phyloP scores from a whole-genome alignment of 169 alveolate species.

The Eimeria nieschulzi region DNA sequence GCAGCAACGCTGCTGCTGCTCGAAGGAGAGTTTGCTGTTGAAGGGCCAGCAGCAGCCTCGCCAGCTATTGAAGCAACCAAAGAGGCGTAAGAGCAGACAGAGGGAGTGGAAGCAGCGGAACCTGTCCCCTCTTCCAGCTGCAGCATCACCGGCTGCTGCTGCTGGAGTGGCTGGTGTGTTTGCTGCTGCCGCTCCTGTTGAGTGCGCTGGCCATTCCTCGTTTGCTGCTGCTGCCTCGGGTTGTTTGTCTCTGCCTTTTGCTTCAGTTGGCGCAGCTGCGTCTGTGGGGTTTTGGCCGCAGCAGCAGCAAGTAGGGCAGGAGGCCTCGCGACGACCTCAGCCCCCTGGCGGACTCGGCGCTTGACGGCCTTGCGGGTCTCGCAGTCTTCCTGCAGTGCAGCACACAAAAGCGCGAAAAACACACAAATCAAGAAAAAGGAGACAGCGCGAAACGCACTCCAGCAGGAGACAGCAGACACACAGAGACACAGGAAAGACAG shows the following conservation, averaged over 20 bases:
- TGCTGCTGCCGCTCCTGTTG: background rate
- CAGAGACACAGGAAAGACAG: background rate
- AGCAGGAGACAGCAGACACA: too few relatives aligned
- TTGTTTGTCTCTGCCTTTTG: background rate
- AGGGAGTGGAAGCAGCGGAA: slow-evolving; percentile 5
- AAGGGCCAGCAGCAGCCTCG: background rate
- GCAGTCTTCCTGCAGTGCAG: slow-evolving; percentile 57
- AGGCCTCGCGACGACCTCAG: background rate
- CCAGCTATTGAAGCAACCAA: background rate
- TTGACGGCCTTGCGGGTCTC: slow-evolving; percentile 56
- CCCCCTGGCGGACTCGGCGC: slow-evolving; percentile 40
- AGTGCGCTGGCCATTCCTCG: background rate
- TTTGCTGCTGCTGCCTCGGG: background rate
- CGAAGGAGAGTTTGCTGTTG: background rate
- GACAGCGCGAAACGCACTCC: too few relatives aligned
- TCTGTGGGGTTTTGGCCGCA: background rate
- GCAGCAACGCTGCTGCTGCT: slow-evolving; percentile 4
- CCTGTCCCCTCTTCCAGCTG: background rate
- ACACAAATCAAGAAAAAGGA: too few relatives aligned
- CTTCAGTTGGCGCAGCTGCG: background rate
- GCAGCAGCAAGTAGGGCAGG: background rate
- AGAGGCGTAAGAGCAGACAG: background rate
- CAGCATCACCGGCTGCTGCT: background rate
- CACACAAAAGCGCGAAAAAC: background rate
- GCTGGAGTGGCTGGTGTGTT: too few relatives aligned